These are phyloP conservation scores for Tetraselmis chui DNA, from an alignment of 139 green algal species.

Conservation along the genomic window DNA sequence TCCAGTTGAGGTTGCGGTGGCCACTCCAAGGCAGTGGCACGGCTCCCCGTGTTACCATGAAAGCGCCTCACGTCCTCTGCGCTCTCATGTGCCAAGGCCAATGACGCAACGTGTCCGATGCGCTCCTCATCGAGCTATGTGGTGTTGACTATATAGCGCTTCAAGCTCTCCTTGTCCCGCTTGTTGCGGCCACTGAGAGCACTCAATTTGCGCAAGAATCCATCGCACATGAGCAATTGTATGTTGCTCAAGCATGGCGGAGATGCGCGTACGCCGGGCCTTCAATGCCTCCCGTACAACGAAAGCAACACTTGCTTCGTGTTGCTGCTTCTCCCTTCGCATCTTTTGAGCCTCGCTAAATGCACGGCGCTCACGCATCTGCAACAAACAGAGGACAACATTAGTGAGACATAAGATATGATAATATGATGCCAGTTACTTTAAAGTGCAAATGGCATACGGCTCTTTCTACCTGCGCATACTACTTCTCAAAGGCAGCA, in stretches of 20 bases:
- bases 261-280: not conserved
- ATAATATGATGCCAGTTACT: no score
- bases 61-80: not conserved
- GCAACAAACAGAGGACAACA: not conserved
- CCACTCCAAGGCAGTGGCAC: not conserved
- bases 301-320: not conserved
- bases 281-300: not conserved
- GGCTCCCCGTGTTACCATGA: not conserved
- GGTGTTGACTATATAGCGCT: not conserved
- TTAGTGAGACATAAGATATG: not conserved
- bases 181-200: not conserved
- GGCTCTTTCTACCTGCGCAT: not conserved
- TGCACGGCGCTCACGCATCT: not conserved
- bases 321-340: not conserved
- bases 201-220: not conserved
- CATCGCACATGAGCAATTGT: not conserved
- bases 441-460: no score
- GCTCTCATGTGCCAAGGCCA: not conserved
- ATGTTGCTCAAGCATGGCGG: not conserved
- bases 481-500: not conserved
- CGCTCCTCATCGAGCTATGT: not conserved
- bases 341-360: not conserved
- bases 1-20: not conserved
- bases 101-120: not conserved
- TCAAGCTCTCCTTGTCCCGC: not conserved